Conservation (phyloP, 1,139 yeast species). For the Magnusiomyces starmeri region DNA sequence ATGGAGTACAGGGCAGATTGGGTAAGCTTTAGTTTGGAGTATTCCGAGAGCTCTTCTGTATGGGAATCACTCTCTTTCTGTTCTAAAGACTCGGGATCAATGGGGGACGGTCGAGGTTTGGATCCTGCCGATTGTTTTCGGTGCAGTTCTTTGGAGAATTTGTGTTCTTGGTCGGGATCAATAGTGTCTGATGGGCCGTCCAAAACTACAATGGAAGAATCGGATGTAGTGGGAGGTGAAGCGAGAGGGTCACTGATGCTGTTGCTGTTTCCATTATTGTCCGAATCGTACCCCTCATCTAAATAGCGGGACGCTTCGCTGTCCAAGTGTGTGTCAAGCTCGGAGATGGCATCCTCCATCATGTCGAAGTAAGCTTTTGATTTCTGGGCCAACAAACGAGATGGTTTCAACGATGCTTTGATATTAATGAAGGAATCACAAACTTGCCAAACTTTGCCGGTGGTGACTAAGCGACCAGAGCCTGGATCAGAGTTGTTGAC, state of each 20-base stretch:
- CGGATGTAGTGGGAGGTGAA: neutral
- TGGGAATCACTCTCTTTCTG: too few species aligned
- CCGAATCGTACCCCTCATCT: constrained; percentile 10
- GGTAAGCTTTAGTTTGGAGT: too few species aligned
- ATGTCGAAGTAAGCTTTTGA: constrained; percentile 7
- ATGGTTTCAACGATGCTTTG: constrained; percentile 8
- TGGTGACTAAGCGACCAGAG: constrained; percentile 8
- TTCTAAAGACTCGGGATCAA: too few species aligned
- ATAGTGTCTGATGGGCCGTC: neutral
- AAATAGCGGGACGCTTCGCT: constrained; percentile 1
- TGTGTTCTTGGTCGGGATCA: too few species aligned
- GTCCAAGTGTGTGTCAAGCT: constrained; percentile 8
- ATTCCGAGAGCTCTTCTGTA: too few species aligned
- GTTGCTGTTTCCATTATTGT: constrained; percentile 2
- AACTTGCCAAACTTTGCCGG: constrained; percentile 15
- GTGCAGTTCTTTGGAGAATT: too few species aligned
- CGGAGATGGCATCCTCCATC: constrained; percentile 11
- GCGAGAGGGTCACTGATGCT: neutral
- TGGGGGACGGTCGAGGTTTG: too few species aligned
- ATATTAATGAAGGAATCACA: constrained; percentile 12
- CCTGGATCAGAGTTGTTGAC: too few species aligned
- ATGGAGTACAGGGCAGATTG: too few species aligned
- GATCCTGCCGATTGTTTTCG: too few species aligned
- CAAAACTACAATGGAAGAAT: neutral
- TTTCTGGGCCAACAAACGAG: constrained; percentile 12